A percentile compares a stretch with the other conserved stretches of the same genome.
Evolutionary conservation across 2,329 filamentous ascomycete species (phyloP).

Genomic region (Neofusicoccum kwambonambiense): DNA sequence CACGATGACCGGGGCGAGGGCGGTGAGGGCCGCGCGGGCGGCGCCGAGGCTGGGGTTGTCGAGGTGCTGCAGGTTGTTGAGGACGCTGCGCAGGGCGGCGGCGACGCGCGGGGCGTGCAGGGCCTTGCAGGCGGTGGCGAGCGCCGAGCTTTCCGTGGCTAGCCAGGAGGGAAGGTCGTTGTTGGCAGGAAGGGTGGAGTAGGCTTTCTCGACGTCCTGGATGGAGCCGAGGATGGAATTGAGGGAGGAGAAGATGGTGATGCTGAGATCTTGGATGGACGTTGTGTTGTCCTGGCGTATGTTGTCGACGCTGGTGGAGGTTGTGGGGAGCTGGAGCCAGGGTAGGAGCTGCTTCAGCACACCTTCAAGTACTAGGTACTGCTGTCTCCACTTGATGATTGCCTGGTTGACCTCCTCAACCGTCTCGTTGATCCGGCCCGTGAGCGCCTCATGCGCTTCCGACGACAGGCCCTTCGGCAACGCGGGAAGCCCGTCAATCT

Average conservation of each 20-base stretch:
- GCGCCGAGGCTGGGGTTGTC: conserved; percentile 39
- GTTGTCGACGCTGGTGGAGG: not conserved
- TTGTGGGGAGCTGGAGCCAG: not conserved
- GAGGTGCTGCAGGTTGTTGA: conserved; percentile 44
- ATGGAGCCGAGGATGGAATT: conserved; percentile 78
- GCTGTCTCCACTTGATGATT: not conserved
- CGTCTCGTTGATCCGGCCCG: not conserved
- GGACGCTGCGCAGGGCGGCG: conserved; percentile 42
- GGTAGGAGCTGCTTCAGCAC: not conserved
- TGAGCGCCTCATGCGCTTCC: not conserved
- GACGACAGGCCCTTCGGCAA: conserved; percentile 11
- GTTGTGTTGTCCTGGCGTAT: not conserved
- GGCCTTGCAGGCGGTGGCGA: conserved; percentile 51
- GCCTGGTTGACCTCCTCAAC: not conserved
- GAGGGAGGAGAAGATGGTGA: conserved; percentile 61
- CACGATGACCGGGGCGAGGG: conserved; percentile 67
- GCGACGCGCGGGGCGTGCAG: conserved; percentile 61
- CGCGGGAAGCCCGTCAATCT: not conserved
- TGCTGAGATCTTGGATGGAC: conserved; percentile 50
- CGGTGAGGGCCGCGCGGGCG: conserved; percentile 59
- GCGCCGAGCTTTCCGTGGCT: conserved; percentile 44
- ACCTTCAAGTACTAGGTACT: not conserved
- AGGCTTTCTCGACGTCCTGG: conserved; percentile 65
- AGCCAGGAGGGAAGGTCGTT: conserved; percentile 65
- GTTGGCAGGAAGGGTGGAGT: conserved; percentile 56